Evolutionary conservation across 768 basidiomycete genomes (phyloP).

Genomic region (Clitopilus passeckerianus): DNA sequence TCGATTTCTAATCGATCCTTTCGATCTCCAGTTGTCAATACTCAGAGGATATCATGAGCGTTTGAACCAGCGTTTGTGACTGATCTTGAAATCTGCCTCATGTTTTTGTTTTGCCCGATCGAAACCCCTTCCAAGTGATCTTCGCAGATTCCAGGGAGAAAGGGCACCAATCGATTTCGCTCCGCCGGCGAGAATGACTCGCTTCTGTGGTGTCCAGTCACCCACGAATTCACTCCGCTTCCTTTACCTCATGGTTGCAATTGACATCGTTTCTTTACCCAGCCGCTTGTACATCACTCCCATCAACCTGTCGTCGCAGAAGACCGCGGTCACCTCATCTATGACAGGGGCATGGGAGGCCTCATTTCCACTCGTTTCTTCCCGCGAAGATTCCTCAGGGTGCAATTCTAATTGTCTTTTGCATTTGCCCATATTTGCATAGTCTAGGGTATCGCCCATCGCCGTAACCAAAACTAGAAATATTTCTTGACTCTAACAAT

Average conservation of each 20-base stretch:
- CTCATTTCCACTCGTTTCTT: conserved; percentile 7
- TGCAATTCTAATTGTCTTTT: background rate
- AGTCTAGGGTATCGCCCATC: conserved; percentile 1
- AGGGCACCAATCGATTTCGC: background rate
- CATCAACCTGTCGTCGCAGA: background rate
- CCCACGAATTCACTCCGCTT: conserved; percentile 4
- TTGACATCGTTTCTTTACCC: background rate
- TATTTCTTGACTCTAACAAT: background rate
- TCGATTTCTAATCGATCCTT: background rate
- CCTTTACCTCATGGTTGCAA: conserved; percentile 26
- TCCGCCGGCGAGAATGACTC: background rate
- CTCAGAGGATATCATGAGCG: background rate
- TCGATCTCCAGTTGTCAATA: background rate
- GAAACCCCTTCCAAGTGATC: background rate
- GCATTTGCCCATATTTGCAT: background rate
- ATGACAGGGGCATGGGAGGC: background rate
- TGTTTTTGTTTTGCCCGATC: background rate
- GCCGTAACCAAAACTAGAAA: background rate
- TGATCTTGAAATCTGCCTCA: background rate
- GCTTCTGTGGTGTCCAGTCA: background rate
- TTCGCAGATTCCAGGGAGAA: background rate
- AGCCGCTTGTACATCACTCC: background rate
- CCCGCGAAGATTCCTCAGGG: conserved; percentile 10
- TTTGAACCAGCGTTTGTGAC: background rate
- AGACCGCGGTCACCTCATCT: background rate